A percentile compares a stretch with the other conserved stretches of the same genome.
Evolutionary conservation across 257 asterid genomes (phyloP).

Genomic region (Solanum arcanum): DNA sequence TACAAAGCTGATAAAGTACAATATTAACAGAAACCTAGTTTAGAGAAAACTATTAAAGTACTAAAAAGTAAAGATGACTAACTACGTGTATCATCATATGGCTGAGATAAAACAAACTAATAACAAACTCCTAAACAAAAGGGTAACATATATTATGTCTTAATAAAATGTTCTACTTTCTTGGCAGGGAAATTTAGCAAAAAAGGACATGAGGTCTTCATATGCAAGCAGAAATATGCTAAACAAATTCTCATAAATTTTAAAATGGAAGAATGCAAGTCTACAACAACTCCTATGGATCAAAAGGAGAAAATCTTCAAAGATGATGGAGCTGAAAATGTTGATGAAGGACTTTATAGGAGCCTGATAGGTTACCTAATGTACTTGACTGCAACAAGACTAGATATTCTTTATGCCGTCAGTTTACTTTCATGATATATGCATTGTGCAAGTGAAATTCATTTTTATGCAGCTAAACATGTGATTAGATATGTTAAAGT

Average conservation of each 20-base stretch:
- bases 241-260: neutral
- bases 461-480: neutral
- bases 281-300: neutral
- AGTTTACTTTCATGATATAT: neutral
- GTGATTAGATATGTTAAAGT: neutral
- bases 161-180: neutral
- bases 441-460: neutral
- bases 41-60: too few species aligned
- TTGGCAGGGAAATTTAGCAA: neutral
- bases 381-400: neutral
- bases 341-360: neutral
- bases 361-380: neutral
- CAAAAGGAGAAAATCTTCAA: neutral
- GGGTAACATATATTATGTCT: neutral
- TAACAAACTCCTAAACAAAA: too few species aligned
- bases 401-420: neutral
- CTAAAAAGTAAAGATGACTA: too few species aligned
- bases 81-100: too few species aligned
- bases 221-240: neutral
- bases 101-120: too few species aligned
- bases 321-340: neutral
- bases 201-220: neutral
- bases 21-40: too few species aligned
- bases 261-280: neutral
- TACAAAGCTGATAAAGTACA: too few species aligned